phyloP scores from a whole-genome alignment of 202 grass and related monocot species.

The Zoysia matrella region DNA sequence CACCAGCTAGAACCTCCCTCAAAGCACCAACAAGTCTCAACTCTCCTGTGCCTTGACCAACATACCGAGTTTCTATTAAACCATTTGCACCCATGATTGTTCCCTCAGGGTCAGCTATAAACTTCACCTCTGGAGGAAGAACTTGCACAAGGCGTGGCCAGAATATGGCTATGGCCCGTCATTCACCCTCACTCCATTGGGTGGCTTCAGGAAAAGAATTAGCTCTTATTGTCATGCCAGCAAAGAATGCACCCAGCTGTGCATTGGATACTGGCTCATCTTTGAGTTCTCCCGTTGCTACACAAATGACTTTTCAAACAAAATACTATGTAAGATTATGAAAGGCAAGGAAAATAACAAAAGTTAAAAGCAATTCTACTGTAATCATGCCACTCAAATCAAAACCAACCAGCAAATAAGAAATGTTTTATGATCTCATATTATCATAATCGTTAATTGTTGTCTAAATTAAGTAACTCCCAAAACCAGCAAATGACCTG shows the following conservation, averaged over 20 bases:
- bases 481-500: background rate
- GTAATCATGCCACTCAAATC: background rate
- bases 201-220: constrained; percentile 90
- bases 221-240: constrained; percentile 93
- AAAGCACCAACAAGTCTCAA: constrained; percentile 92
- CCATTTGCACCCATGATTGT: constrained; percentile 82
- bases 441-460: background rate
- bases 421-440: constrained; percentile 1
- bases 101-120: constrained; percentile 96
- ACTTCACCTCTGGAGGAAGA: constrained; percentile 86
- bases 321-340: constrained; percentile 7
- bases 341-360: constrained; percentile 9
- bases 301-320: constrained; percentile 28
- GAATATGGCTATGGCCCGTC: constrained; percentile 68
- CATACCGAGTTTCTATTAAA: constrained; percentile 67
- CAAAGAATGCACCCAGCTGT: constrained; percentile 94
- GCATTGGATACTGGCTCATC: constrained; percentile 77
- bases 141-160: constrained; percentile 75
- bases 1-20: constrained; percentile 95
- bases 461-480: constrained; percentile 12
- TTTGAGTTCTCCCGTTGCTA: constrained; percentile 92
- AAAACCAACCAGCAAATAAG: background rate
- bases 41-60: constrained; percentile 70
- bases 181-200: constrained; percentile 85
- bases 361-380: background rate